phyloP scores from a whole-genome alignment of 2,329 filamentous ascomycete genomes.

The Aureobasidium melanogenum region DNA sequence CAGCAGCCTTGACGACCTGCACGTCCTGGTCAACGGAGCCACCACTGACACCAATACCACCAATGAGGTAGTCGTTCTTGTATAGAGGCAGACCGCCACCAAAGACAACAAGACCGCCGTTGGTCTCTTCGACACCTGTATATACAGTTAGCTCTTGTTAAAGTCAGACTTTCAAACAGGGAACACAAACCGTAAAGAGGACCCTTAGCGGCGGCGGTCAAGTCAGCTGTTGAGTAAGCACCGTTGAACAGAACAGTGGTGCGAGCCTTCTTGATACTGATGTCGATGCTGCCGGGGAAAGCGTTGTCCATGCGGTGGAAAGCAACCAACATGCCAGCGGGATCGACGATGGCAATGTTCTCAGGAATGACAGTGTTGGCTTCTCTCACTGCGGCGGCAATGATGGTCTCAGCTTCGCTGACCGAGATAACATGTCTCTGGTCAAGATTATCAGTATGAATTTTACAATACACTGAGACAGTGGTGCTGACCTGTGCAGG shows the following conservation, averaged over 20 bases:
- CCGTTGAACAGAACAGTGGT: conserved; percentile 24
- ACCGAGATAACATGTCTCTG: conserved; percentile 21
- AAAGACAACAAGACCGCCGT: conserved; percentile 23
- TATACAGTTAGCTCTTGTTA: conserved; percentile 3
- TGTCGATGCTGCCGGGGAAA: conserved; percentile 21
- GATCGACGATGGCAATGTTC: conserved; percentile 24
- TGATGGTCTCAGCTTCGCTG: conserved; percentile 18
- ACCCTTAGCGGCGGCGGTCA: conserved; percentile 19
- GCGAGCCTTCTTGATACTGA: conserved; percentile 23
- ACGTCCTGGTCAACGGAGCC: conserved; percentile 23
- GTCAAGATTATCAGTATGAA: conserved; percentile 11
- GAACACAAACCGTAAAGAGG: background rate
- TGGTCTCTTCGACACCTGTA: conserved; percentile 21
- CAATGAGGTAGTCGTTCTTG: conserved; percentile 21
- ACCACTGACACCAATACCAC: conserved; percentile 22
- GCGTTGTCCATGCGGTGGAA: conserved; percentile 26
- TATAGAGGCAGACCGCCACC: conserved; percentile 22
- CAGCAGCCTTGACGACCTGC: conserved; percentile 13
- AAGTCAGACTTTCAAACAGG: background rate
- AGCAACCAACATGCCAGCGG: conserved; percentile 21
- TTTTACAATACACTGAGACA: background rate
- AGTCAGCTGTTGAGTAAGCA: conserved; percentile 16
- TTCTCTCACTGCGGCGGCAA: conserved; percentile 18
- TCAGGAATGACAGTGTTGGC: conserved; percentile 17
- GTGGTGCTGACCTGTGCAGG: background rate